phyloP scores from a whole-genome alignment of 140 eudicot genomes.

The Eryngium alpinum region DNA sequence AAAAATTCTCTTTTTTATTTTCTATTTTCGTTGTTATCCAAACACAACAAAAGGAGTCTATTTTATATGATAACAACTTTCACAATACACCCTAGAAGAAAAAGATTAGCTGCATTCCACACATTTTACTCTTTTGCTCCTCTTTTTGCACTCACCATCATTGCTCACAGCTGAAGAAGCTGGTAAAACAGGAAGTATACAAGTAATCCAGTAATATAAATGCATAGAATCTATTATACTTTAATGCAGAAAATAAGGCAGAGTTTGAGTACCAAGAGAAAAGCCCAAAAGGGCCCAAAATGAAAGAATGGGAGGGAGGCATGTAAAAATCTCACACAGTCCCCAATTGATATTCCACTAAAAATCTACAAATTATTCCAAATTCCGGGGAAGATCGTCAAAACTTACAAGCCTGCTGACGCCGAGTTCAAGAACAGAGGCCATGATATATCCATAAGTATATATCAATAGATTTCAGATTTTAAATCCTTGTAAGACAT shows the following conservation, averaged over 20 bases:
- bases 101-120: background rate
- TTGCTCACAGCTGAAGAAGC: background rate
- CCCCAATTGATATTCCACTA: conserved; percentile 7
- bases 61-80: too few species aligned
- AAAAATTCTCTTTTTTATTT: too few species aligned
- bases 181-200: background rate
- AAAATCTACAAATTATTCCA: background rate
- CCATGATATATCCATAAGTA: conserved; percentile 8
- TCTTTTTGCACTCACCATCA: background rate
- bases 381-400: background rate
- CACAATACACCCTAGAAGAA: too few species aligned
- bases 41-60: too few species aligned
- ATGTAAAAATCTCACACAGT: conserved; percentile 7
- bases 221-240: too few species aligned
- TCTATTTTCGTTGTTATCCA: too few species aligned
- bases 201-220: too few species aligned
- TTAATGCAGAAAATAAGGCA: background rate
- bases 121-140: background rate
- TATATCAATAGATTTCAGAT: background rate
- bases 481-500: background rate
- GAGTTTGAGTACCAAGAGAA: conserved; percentile 1
- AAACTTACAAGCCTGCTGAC: conserved; percentile 8
- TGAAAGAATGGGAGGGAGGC: conserved; percentile 15
- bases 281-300: conserved; percentile 1
- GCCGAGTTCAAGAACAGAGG: conserved; percentile 7